Base-by-base conservation (phyloP, 495 filamentous ascomycete species). In the Xanthoparmelia taractica region DNA sequence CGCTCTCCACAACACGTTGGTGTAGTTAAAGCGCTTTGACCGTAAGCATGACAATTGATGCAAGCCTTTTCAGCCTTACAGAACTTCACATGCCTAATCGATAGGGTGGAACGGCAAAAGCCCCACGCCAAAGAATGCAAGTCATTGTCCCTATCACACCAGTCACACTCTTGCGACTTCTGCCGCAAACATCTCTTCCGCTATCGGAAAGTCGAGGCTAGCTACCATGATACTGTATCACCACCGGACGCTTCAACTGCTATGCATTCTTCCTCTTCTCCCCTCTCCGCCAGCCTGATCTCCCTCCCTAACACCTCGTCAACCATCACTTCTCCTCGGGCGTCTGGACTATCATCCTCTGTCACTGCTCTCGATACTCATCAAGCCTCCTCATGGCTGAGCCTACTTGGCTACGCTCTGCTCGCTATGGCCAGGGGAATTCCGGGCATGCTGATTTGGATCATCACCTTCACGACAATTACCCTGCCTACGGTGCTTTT, bases 401-500 rank as follows among this genome's bases (percentile, higher is more conserved):
- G 72, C 20, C 59, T 77, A 43, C 67, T 77, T 13, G 72, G 64
- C 56, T 66, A 72, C 66, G 59, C 69, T 62, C 41, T 82, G 60
- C 61, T 87, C 29, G 60, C 77, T 68, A 67, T 85, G 52, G 76
- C 87, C 58, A 81, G 80, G 66, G 73, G 87, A 17, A 77, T 96
- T 41, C 93, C 94, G 38, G 82, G 82, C 52, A 75, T 91, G 10
- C 74, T 96, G 43, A 95, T 91, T 78, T 94, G 85, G 84, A 70
- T 85, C 45, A 84, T 97, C 64, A 91, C 89, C 59, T 90, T 96
- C 67, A 80, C 85, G 11, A 96, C 91, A 38, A 89, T 97, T 62
- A 93, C 91, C 8, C 73, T 96, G 64, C 93, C 94, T 43, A 89
- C 91, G 73, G 85, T 92, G 74, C 82, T 97, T 10, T 97, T 96